phyloP scores from a whole-genome alignment of 768 basidiomycete genomes.

The Phaeolepiota aurea region DNA sequence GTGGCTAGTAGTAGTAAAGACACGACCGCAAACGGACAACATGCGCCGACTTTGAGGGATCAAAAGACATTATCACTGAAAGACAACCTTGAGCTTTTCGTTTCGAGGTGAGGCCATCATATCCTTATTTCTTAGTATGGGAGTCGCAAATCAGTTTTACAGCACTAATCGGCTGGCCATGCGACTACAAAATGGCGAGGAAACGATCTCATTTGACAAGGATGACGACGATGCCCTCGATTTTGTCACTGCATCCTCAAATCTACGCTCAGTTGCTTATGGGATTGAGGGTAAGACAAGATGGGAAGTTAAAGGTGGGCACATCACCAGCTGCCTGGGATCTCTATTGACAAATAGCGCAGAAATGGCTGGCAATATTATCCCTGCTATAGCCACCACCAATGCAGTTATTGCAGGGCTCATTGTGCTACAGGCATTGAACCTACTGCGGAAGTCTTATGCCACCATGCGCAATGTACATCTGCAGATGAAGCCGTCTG shows the following conservation, averaged over 20 bases:
- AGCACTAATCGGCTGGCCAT: constrained; percentile 77
- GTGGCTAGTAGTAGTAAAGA: constrained; percentile 11
- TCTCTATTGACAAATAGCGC: constrained; percentile 3
- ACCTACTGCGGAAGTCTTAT: constrained; percentile 66
- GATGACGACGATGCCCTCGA: constrained; percentile 96
- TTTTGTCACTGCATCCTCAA: constrained; percentile 93
- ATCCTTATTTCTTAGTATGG: neutral
- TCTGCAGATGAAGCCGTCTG: constrained; percentile 66
- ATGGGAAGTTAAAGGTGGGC: constrained; percentile 92
- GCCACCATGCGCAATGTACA: constrained; percentile 65
- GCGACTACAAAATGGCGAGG: constrained; percentile 57
- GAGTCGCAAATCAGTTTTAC: constrained; percentile 3
- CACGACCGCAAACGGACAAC: constrained; percentile 11
- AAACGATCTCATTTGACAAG: constrained; percentile 87
- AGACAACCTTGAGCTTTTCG: constrained; percentile 79
- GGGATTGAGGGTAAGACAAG: constrained; percentile 83
- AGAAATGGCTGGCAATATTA: constrained; percentile 99
- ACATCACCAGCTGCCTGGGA: too few species aligned
- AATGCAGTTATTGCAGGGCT: constrained; percentile 95
- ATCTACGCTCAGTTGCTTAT: constrained; percentile 86
- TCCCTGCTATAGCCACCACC: constrained; percentile 97
- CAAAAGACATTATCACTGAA: constrained; percentile 69
- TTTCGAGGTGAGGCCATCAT: constrained; percentile 57
- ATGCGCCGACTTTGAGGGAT: constrained; percentile 54
- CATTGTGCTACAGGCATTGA: constrained; percentile 88